Conservation (phyloP, 805 yeast species). For the Hanseniaspora lachancei region DNA sequence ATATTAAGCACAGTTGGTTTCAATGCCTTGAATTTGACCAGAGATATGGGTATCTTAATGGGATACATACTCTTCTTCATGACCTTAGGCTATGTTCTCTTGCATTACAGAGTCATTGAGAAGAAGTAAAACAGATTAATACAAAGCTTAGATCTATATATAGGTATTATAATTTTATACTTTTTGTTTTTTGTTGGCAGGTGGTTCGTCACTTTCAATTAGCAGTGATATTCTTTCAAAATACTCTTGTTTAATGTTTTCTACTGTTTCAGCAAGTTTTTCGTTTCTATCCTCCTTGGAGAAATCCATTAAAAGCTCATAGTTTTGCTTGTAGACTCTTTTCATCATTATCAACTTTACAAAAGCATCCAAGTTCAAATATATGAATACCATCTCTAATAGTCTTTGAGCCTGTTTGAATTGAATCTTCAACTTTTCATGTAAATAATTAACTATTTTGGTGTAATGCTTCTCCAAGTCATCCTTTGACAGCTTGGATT, state of each 20-base stretch:
- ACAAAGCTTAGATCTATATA: background rate
- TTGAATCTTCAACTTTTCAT: constrained; percentile 45
- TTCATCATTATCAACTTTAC: constrained; percentile 52
- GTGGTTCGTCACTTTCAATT: constrained; percentile 9
- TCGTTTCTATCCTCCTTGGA: constrained; percentile 52
- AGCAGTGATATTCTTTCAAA: constrained; percentile 9
- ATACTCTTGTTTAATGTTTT: constrained; percentile 59
- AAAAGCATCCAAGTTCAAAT: constrained; percentile 27
- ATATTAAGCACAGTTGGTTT: constrained; percentile 92
- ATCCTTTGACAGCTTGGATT: background rate
- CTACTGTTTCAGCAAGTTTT: constrained; percentile 64
- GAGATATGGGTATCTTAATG: constrained; percentile 49
- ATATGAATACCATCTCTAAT: constrained; percentile 54
- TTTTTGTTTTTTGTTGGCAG: constrained; percentile 3
- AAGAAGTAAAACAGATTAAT: background rate
- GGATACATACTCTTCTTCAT: constrained; percentile 48
- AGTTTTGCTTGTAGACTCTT: constrained; percentile 65
- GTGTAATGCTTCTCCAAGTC: constrained; percentile 12
- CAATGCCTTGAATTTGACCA: constrained; percentile 58
- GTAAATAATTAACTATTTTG: constrained; percentile 32
- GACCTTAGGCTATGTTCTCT: constrained; percentile 57
- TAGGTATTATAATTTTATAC: background rate
- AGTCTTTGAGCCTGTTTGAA: constrained; percentile 65
- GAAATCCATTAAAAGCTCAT: constrained; percentile 58
- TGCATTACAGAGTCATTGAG: constrained; percentile 64